Percentiles rank a stretch among this genome's conserved stretches.
Conservation (phyloP, 495 filamentous ascomycete species). For the Evernia prunastri region DNA sequence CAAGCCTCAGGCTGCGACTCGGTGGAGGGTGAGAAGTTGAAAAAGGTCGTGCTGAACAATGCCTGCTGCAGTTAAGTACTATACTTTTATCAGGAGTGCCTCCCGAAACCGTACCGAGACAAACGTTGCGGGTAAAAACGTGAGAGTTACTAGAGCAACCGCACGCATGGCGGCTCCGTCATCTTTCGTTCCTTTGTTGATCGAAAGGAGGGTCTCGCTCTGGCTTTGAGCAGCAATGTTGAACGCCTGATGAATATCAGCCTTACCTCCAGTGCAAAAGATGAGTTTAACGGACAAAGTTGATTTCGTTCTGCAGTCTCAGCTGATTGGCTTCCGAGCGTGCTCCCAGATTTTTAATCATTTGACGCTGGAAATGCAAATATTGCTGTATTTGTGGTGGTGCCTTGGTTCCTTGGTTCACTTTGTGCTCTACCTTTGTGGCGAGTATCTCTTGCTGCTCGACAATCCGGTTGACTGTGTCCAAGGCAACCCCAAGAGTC, state of each 20-base stretch:
- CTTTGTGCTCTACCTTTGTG: not conserved
- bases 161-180: conserved; percentile 32
- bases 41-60: conserved; percentile 13
- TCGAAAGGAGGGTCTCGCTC: conserved; percentile 20
- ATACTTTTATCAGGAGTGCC: not conserved
- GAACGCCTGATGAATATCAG: not conserved
- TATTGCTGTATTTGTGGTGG: not conserved
- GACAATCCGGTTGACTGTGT: conserved; percentile 28
- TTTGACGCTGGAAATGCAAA: not conserved
- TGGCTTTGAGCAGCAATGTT: conserved; percentile 7
- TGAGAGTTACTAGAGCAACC: conserved; percentile 31
- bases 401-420: too few relatives aligned
- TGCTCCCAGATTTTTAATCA: not conserved
- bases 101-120: conserved; percentile 13
- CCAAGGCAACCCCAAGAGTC: conserved; percentile 27
- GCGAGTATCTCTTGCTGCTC: conserved; percentile 19
- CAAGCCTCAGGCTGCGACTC: not conserved
- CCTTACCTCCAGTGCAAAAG: too few relatives aligned
- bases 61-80: conserved; percentile 5
- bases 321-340: not conserved
- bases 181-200: conserved; percentile 24
- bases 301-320: conserved; percentile 1
- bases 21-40: conserved; percentile 1
- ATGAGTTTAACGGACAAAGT: not conserved
- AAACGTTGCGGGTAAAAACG: conserved; percentile 35